Conservation (phyloP, 441 rosid species). For the Melastoma candidum region DNA sequence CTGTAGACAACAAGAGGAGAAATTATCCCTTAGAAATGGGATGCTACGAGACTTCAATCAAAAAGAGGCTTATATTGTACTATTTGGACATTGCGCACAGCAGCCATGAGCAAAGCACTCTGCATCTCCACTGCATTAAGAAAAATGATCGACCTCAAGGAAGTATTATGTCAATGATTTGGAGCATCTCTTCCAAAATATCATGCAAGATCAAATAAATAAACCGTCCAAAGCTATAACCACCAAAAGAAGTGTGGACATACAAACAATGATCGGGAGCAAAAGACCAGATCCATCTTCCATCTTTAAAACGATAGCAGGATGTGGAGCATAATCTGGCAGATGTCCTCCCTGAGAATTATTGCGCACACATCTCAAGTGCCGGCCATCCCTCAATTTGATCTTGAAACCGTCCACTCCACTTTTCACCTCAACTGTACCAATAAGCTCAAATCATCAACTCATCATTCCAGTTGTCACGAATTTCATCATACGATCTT, state of each 20-base stretch:
- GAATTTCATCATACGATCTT: too few relatives aligned
- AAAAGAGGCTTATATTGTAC: conserved; percentile 27
- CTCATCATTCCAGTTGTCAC: too few relatives aligned
- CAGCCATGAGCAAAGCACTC: conserved; percentile 88
- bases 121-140: conserved; percentile 88
- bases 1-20: conserved; percentile 28
- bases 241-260: conserved; percentile 21
- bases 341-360: conserved; percentile 81
- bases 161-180: too few relatives aligned
- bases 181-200: too few relatives aligned
- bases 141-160: not conserved
- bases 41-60: conserved; percentile 5
- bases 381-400: conserved; percentile 93
- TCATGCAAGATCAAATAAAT: not conserved
- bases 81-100: conserved; percentile 73
- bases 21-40: conserved; percentile 2
- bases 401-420: conserved; percentile 81
- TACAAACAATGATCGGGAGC: conserved; percentile 90
- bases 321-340: conserved; percentile 83
- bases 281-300: conserved; percentile 96
- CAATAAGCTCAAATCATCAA: not conserved
- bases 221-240: conserved; percentile 1
- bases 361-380: conserved; percentile 73
- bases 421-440: conserved; percentile 80
- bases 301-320: conserved; percentile 95